Conservation (phyloP, 371 early-diverging fungal species). For the Rhizomucor miehei region DNA sequence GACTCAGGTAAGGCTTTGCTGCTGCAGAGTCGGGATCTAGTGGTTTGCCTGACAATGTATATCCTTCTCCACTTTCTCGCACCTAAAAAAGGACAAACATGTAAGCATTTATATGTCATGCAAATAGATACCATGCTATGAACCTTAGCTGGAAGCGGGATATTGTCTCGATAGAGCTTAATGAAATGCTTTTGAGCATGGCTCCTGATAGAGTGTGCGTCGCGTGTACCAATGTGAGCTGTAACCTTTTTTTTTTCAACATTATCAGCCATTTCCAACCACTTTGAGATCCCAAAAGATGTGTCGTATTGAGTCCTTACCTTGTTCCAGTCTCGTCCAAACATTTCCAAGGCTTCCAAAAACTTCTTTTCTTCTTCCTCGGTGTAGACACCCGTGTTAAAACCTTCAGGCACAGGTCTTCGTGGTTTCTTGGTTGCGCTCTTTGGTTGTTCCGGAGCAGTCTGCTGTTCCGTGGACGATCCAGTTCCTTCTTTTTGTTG, state of each 20-base stretch:
- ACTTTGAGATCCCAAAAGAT: neutral
- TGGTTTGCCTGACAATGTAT: slow-evolving; percentile 84
- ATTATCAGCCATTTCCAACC: neutral
- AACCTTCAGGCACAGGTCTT: slow-evolving; percentile 47
- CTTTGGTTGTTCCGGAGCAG: no score
- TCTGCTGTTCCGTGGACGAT: neutral
- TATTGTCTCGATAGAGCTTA: slow-evolving; percentile 77
- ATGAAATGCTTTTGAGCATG: slow-evolving; percentile 93
- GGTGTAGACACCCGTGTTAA: slow-evolving; percentile 72
- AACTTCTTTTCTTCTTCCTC: slow-evolving; percentile 79
- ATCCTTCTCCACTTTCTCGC: slow-evolving; percentile 76
- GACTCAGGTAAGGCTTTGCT: slow-evolving; percentile 73
- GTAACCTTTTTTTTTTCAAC: slow-evolving; percentile 60
- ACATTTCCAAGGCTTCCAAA: slow-evolving; percentile 71
- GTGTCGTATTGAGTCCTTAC: slow-evolving; percentile 39
- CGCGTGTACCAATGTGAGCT: slow-evolving; percentile 72
- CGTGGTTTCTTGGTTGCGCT: slow-evolving; percentile 30
- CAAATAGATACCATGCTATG: neutral
- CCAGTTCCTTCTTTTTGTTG: slow-evolving; percentile 16
- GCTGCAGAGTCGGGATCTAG: slow-evolving; percentile 87
- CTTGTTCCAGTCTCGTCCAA: slow-evolving; percentile 80
- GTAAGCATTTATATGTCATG: neutral
- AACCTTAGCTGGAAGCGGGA: slow-evolving; percentile 78
- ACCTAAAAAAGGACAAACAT: slow-evolving; percentile 36
- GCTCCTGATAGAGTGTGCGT: slow-evolving; percentile 79